Conservation (phyloP, 345 rosid species). For the Gossypium ekmanianum region DNA sequence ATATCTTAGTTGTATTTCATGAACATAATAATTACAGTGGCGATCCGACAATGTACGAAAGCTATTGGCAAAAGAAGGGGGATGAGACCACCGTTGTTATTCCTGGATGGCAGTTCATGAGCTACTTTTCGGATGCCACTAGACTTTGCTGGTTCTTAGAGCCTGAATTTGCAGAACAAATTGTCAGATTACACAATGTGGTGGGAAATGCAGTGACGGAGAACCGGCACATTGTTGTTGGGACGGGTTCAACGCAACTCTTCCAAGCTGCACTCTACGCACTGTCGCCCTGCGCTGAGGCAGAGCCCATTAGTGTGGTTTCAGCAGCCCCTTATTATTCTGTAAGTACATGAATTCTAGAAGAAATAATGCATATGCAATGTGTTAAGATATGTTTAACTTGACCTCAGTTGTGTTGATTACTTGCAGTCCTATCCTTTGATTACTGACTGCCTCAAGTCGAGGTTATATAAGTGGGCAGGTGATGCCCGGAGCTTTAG, state of each 20-base stretch:
- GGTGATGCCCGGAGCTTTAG: slow-evolving; percentile 71
- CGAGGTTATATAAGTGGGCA: slow-evolving; percentile 72
- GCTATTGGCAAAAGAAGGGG: slow-evolving; percentile 64
- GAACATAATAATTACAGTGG: slow-evolving; percentile 40
- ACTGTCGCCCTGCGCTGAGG: slow-evolving; percentile 48
- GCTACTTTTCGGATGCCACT: slow-evolving; percentile 70
- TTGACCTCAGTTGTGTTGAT: slow-evolving; percentile 17
- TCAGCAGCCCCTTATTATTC: slow-evolving; percentile 81
- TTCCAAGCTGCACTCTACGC: slow-evolving; percentile 84
- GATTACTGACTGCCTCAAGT: slow-evolving; percentile 74
- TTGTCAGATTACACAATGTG: slow-evolving; percentile 55
- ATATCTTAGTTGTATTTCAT: background rate
- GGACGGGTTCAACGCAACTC: slow-evolving; percentile 90
- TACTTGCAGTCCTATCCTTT: slow-evolving; percentile 67
- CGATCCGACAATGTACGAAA: slow-evolving; percentile 87
- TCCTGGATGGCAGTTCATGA: slow-evolving; percentile 81
- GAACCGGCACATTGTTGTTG: slow-evolving; percentile 66
- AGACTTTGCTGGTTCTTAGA: slow-evolving; percentile 89
- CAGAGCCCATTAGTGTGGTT: slow-evolving; percentile 65
- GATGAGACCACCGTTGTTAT: slow-evolving; percentile 67
- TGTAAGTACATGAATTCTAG: slow-evolving; percentile 36
- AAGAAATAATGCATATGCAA: background rate
- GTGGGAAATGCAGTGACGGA: slow-evolving; percentile 83
- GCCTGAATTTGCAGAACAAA: slow-evolving; percentile 60
- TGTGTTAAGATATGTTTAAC: background rate